Evolutionary conservation across 192 early-diverging fungal genomes (phyloP).

Genomic region (Geosiphon pyriformis): DNA sequence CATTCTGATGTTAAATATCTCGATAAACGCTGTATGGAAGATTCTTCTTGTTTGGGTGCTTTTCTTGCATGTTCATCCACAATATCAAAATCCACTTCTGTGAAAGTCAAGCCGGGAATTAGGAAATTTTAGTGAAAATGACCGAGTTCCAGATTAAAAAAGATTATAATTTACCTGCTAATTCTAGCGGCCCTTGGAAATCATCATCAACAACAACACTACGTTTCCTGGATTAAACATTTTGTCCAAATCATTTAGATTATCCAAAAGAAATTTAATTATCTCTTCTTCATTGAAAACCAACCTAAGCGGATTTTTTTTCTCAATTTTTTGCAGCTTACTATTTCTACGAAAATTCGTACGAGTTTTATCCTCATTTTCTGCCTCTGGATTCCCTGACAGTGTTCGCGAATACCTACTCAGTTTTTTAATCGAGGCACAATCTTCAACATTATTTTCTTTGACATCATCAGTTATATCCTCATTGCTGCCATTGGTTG

Average conservation of each 20-base stretch:
- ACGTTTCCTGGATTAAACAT: not conserved
- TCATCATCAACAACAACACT: not conserved
- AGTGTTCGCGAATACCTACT: too few relatives aligned
- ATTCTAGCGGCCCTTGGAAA: not conserved
- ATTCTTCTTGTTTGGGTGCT: conserved; percentile 29
- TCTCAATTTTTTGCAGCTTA: not conserved
- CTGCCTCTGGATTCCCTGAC: too few relatives aligned
- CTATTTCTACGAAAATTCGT: not conserved
- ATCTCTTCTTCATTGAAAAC: not conserved
- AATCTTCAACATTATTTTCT: not conserved
- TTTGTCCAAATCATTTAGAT: not conserved
- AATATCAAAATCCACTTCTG: conserved; percentile 30
- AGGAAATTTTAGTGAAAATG: not conserved
- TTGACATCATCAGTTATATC: not conserved
- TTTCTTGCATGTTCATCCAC: conserved; percentile 39
- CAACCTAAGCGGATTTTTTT: not conserved
- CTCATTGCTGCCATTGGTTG: not conserved
- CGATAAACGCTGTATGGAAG: conserved; percentile 29
- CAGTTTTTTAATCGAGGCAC: too few relatives aligned
- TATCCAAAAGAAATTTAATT: not conserved
- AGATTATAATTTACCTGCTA: not conserved
- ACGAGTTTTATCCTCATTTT: too few relatives aligned
- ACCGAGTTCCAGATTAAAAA: not conserved
- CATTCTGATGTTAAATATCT: conserved; percentile 42
- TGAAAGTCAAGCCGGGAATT: not conserved